Percentiles rank a stretch among this genome's conserved stretches.
phyloP scores from a whole-genome alignment of 768 basidiomycete species.

The Lyophyllum semitale region DNA sequence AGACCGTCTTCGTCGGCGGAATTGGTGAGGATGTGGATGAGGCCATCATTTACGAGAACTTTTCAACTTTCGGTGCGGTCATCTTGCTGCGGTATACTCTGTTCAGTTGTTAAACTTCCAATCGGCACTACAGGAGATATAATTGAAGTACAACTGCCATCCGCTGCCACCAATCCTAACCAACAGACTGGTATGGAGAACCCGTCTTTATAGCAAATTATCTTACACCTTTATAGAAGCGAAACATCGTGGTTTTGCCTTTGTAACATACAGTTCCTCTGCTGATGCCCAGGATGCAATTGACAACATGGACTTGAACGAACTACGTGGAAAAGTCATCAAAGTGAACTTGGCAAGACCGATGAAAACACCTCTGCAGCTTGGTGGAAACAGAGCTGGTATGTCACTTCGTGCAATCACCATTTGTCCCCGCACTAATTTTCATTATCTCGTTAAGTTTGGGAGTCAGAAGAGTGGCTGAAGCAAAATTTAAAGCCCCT shows the following conservation, averaged over 20 bases:
- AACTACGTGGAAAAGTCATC: constrained; percentile 72
- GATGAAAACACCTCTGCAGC: constrained; percentile 68
- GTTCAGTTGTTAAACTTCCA: constrained; percentile 7
- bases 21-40: constrained; percentile 86
- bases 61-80: constrained; percentile 82
- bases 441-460: constrained; percentile 56
- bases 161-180: constrained; percentile 71
- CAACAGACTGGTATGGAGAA: constrained; percentile 53
- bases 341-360: constrained; percentile 88
- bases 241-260: constrained; percentile 94
- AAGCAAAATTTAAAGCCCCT: constrained; percentile 78
- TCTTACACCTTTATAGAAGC: constrained; percentile 37
- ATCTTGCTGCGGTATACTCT: background rate
- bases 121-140: constrained; percentile 69
- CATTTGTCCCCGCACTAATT: background rate
- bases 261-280: constrained; percentile 80
- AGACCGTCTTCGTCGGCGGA: constrained; percentile 84
- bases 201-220: constrained; percentile 11
- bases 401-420: constrained; percentile 28
- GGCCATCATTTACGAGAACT: constrained; percentile 69
- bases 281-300: constrained; percentile 94
- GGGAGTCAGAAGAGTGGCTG: constrained; percentile 97
- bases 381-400: constrained; percentile 78
- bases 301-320: constrained; percentile 98
- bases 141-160: constrained; percentile 87